Base-by-base conservation (phyloP, 75 land plant species). In the Selaginella moellendorffii region DNA sequence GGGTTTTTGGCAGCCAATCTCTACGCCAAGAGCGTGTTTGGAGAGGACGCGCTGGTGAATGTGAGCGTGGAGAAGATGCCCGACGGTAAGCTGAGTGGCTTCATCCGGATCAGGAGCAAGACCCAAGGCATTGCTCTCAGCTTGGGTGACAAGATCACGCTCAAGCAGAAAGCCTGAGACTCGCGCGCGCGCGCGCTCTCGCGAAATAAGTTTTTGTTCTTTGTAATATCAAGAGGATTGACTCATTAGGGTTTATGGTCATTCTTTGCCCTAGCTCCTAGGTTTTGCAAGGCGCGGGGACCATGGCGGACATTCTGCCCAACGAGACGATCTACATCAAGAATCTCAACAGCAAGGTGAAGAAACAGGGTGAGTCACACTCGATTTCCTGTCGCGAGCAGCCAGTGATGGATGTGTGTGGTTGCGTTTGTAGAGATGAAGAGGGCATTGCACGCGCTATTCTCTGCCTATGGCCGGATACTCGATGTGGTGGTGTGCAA, bases 101-200 rank as follows among this genome's bases (percentile, higher is more conserved):
- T 80, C 71, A 89, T 89, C 27, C 78, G 96, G 56, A 89, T 89
- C 67, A 77, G 96, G 62, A 89, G 96, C 70, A 89, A 89, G 67
- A 89, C 96, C 0, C 96, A 89, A 46, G 96, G 96, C 21, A 89
- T 89, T 66, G 96, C 96, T 17, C 87, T 89, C 56, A 89, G 96
- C 67, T 72, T 89, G 56, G 96, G 96, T 17, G 96, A 88, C 75
- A 88, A 88, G 72, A 88, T 88, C 56, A 88, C 95, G 24, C 77
- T 88, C 58, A 88, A 88, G 58, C 95, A 88, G 69, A 88, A 88
- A 63, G 86, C 85, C 30, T 74, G 31, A 69, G 18, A 20, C 46
- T 36, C 14, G 10, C 14, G 46, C 46, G n/a, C n/a, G n/a, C n/a
- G n/a, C n/a, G n/a, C n/a, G n/a, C n/a, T n/a, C n/a, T n/a, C n/a